Evolutionary conservation across 2,329 filamentous ascomycete genomes (phyloP), one percentile per base, ranked within the genome.

Genomic region (Tolypocladium sp.): DNA sequence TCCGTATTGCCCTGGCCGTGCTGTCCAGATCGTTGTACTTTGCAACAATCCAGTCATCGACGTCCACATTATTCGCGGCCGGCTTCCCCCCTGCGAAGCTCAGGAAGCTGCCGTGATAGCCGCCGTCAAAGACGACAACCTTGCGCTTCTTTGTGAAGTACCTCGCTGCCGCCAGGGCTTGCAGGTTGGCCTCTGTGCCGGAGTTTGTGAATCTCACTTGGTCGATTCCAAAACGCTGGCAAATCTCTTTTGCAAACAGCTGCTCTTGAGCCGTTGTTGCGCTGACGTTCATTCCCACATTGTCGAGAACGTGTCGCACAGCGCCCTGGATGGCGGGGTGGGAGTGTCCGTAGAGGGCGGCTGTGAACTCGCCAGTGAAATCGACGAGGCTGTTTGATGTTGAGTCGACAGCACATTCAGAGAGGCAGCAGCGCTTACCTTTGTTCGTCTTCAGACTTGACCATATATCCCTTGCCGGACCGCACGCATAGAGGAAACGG

Each of bases 281-380:
- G 6, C 86, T 82, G 20, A 84, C 74, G 60, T 78, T 84, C 63
- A 85, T 69, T 4, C 85, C 84, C 2, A 73, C 69, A 7, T 71
- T 69, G 2, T 75, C 66, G 3, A 84, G 65, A 1, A 79, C 74
- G 7, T 73, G 63, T 13, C 69, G 60, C 30, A 89, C 72, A 0
- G 84, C 77, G 0, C 71, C 64, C 3, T 76, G 68, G 58, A 90
- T 82, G 2, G 73, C 64, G 0, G 81, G 79, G 57, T 88, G 77
- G 1, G 82, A 86, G 70, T 90, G 86, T 0, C 87, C 87, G 66
- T 83, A 88, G 15, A 90, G 75, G 2, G 82, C 85, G 1, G 87
- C 87, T 0, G 83, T 84, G 65, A 83, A 83, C 68, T 89, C 86
- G 40, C 81, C 80, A 1, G 86, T 74, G 9, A 89, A 75, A 64